Percentiles rank a stretch among this genome's conserved stretches.
Conservation (phyloP, 2,329 filamentous ascomycete species). For the Herpotrichia juniperi region DNA sequence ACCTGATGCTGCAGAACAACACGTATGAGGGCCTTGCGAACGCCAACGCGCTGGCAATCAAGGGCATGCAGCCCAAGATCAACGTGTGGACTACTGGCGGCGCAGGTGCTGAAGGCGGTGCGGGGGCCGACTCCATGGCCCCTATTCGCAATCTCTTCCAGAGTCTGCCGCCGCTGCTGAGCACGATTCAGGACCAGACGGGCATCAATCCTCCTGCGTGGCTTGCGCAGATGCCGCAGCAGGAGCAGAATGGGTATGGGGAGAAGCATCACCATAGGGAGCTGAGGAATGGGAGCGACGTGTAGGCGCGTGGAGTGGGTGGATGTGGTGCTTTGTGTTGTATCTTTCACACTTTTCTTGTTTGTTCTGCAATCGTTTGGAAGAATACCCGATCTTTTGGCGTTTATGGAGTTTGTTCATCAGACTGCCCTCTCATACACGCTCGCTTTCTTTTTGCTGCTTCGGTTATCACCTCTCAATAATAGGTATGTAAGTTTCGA, state of each 20-base stretch:
- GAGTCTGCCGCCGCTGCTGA: constrained; percentile 80
- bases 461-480: too few species aligned
- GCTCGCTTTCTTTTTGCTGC: too few species aligned
- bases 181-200: constrained; percentile 87
- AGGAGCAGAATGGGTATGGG: constrained; percentile 12
- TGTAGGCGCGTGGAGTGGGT: too few species aligned
- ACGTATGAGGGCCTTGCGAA: constrained; percentile 78
- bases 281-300: constrained; percentile 5
- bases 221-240: constrained; percentile 62
- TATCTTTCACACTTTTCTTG: neutral
- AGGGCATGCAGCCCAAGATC: constrained; percentile 85
- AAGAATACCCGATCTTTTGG: neutral
- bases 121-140: constrained; percentile 59
- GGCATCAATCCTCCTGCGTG: constrained; percentile 81
- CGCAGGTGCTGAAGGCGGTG: constrained; percentile 52
- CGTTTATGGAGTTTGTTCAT: neutral
- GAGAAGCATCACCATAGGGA: constrained; percentile 2
- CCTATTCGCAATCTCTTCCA: constrained; percentile 84
- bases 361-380: neutral
- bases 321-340: neutral
- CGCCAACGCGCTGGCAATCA: constrained; percentile 77
- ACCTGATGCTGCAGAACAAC: constrained; percentile 85
- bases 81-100: constrained; percentile 84
- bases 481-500: too few species aligned
- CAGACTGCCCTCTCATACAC: neutral